Conservation (phyloP, 2,329 filamentous ascomycete genomes). For the Aspergillus brasiliensis region DNA sequence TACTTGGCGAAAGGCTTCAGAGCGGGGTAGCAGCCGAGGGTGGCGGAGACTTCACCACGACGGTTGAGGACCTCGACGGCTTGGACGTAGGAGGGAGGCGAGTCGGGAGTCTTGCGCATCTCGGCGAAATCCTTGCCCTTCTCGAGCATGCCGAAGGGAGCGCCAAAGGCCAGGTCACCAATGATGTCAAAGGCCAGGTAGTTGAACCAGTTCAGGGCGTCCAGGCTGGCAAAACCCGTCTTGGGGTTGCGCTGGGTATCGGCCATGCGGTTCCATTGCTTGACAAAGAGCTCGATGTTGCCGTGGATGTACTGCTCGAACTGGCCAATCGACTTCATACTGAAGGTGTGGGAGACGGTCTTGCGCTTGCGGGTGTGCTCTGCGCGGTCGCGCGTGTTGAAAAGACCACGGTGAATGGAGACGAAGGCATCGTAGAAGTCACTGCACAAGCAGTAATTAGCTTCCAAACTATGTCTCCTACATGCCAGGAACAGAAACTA, state of each 20-base stretch:
- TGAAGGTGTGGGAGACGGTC: constrained; percentile 84
- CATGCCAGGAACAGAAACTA: background rate
- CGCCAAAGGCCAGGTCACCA: constrained; percentile 68
- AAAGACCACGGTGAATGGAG: constrained; percentile 79
- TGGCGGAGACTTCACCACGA: constrained; percentile 80
- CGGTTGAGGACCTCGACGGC: constrained; percentile 89
- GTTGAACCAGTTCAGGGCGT: constrained; percentile 81
- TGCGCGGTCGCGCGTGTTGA: constrained; percentile 80
- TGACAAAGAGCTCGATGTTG: constrained; percentile 74
- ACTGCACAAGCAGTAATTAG: constrained; percentile 42
- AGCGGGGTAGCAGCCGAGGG: constrained; percentile 71
- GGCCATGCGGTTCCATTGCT: constrained; percentile 69
- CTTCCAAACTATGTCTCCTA: too few species aligned
- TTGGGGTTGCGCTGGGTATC: constrained; percentile 49
- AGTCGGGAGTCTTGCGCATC: constrained; percentile 63
- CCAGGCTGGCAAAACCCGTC: constrained; percentile 63
- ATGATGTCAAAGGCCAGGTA: constrained; percentile 64
- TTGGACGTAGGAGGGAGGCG: constrained; percentile 67
- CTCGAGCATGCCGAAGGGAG: constrained; percentile 80
- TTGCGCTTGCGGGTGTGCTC: constrained; percentile 90
- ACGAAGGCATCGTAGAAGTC: constrained; percentile 93
- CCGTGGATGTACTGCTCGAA: constrained; percentile 87
- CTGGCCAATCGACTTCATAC: constrained; percentile 74
- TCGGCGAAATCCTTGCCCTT: constrained; percentile 76
- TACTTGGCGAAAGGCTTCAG: constrained; percentile 80